Conservation (phyloP, 768 basidiomycete genomes). For the Zangia roseola region DNA sequence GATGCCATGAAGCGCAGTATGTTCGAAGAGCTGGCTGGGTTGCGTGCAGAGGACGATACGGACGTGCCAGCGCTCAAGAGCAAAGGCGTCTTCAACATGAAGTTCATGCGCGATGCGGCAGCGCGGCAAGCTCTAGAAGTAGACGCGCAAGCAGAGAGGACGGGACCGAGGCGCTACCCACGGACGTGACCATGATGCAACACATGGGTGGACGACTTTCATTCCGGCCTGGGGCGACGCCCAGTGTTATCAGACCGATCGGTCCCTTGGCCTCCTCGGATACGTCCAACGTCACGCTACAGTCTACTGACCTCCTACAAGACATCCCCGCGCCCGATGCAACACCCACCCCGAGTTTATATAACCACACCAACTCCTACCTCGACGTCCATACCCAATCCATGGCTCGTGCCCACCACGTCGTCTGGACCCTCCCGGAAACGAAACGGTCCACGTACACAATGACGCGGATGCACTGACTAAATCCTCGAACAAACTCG, state of each 20-base stretch:
- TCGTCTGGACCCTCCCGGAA: conserved; percentile 57
- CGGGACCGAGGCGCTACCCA: conserved; percentile 31
- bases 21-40: conserved; percentile 69
- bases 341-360: conserved; percentile 11
- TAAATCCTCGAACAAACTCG: conserved; percentile 74
- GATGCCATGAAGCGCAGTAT: conserved; percentile 58
- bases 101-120: conserved; percentile 96
- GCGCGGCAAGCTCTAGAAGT: conserved; percentile 57
- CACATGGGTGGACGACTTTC: conserved; percentile 70
- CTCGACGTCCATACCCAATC: conserved; percentile 48
- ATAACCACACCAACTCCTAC: conserved; percentile 17
- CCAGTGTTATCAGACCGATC: conserved; percentile 17
- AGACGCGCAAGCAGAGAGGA: conserved; percentile 57
- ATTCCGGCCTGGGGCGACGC: conserved; percentile 51
- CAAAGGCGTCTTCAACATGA: conserved; percentile 89
- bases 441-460: conserved; percentile 68
- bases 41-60: conserved; percentile 42
- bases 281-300: conserved; percentile 67
- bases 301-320: conserved; percentile 52
- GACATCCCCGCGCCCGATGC: conserved; percentile 21
- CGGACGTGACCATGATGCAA: conserved; percentile 40
- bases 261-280: conserved; percentile 47
- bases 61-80: conserved; percentile 33
- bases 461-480: conserved; percentile 60
- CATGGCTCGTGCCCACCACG: conserved; percentile 65